Evolutionary conservation across 768 basidiomycete species (phyloP).

Genomic region (Phylloporus sp.): DNA sequence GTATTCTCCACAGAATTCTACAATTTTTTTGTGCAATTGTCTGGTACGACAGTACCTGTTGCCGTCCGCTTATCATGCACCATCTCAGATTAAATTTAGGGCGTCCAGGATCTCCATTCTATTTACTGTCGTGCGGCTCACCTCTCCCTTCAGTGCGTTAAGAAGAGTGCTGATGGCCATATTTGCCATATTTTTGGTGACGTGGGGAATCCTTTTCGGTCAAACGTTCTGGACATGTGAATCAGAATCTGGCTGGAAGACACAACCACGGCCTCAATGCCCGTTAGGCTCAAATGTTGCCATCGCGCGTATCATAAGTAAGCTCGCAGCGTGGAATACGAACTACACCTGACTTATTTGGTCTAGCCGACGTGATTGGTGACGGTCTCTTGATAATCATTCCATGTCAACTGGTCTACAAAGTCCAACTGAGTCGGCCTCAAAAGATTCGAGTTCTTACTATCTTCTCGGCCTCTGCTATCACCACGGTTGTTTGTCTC

Average conservation of each 20-base stretch:
- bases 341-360: not conserved
- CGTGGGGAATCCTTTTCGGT: constrained; percentile 3
- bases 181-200: not conserved
- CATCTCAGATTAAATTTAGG: not conserved
- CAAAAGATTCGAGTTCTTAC: constrained; percentile 4
- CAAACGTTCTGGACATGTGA: constrained; percentile 6
- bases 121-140: constrained; percentile 1
- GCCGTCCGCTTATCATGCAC: not conserved
- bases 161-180: not conserved
- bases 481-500: not conserved
- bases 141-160: not conserved
- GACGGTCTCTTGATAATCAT: not conserved
- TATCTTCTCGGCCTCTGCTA: constrained; percentile 5
- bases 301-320: constrained; percentile 1
- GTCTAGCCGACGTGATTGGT: constrained; percentile 1
- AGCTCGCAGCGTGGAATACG: not conserved
- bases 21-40: constrained; percentile 5
- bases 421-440: not conserved
- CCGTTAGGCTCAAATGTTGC: not conserved
- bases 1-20: not conserved
- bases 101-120: not conserved
- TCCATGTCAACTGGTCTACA: constrained; percentile 1
- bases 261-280: not conserved
- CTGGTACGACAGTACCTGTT: not conserved
- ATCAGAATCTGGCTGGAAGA: not conserved